Evolutionary conservation across 371 early-diverging fungal species (phyloP).

Genomic region (Caulochytrium protostelioides): DNA sequence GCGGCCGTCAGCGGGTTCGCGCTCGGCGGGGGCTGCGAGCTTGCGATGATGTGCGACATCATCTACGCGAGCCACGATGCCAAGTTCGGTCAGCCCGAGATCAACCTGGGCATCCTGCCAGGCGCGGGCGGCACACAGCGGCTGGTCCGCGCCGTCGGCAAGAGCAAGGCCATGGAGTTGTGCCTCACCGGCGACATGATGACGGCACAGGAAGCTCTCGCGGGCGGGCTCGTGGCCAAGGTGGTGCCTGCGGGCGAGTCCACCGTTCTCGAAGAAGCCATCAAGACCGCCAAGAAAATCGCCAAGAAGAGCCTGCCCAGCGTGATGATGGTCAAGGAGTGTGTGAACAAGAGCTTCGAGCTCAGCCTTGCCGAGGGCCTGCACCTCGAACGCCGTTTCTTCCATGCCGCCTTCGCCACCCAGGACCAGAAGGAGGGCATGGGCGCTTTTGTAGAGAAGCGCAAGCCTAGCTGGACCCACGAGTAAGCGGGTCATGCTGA

Average conservation of each 20-base stretch:
- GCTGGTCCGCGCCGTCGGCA: slow-evolving; percentile 82
- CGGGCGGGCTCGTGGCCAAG: slow-evolving; percentile 66
- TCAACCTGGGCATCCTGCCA: slow-evolving; percentile 89
- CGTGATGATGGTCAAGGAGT: slow-evolving; percentile 89
- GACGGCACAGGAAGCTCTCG: slow-evolving; percentile 68
- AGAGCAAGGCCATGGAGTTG: slow-evolving; percentile 96
- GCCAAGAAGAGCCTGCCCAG: slow-evolving; percentile 63
- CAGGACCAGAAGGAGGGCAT: slow-evolving; percentile 94
- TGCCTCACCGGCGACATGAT: slow-evolving; percentile 71
- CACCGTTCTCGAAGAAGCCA: slow-evolving; percentile 65
- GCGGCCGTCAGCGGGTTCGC: slow-evolving; percentile 96
- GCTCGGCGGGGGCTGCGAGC: slow-evolving; percentile 95
- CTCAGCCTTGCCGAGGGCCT: slow-evolving; percentile 62
- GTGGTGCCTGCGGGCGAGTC: slow-evolving; percentile 75
- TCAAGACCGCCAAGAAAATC: slow-evolving; percentile 72
- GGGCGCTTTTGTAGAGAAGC: slow-evolving; percentile 88
- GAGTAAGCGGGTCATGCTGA: slow-evolving; percentile 36
- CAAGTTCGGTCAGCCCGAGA: slow-evolving; percentile 93
- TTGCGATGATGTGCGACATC: slow-evolving; percentile 92
- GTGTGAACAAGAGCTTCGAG: slow-evolving; percentile 81
- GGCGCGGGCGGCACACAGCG: slow-evolving; percentile 46
- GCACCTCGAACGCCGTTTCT: slow-evolving; percentile 77
- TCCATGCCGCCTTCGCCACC: slow-evolving; percentile 82
- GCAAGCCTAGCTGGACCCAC: slow-evolving; percentile 68
- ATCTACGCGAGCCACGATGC: slow-evolving; percentile 96